A percentile compares a stretch with the other conserved stretches of the same genome.
Evolutionary conservation across 345 rosid genomes (phyloP).

Genomic region (Noccaea bulbosa): DNA sequence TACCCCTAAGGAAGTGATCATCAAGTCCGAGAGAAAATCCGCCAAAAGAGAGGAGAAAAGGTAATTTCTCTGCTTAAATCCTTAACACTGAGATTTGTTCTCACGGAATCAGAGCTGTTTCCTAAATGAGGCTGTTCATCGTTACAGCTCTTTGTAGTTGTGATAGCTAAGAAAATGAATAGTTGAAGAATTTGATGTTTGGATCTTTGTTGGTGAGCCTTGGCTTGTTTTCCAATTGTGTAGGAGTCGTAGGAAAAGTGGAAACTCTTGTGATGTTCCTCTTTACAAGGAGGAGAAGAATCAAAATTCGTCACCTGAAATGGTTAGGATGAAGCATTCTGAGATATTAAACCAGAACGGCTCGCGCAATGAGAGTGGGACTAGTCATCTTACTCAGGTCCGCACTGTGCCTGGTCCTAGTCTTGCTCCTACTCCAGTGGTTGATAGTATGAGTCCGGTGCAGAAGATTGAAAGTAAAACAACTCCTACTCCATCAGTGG

Average conservation of each 20-base stretch:
- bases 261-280: constrained; percentile 38
- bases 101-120: too few relatives aligned
- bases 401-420: constrained; percentile 26
- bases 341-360: constrained; percentile 52
- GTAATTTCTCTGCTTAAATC: constrained; percentile 33
- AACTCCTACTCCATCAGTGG: constrained; percentile 35
- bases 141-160: background rate
- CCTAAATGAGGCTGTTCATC: too few relatives aligned
- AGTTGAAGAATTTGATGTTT: constrained; percentile 30
- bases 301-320: constrained; percentile 46
- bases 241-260: constrained; percentile 42
- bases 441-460: constrained; percentile 16
- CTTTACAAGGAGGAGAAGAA: constrained; percentile 31
- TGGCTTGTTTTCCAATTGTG: constrained; percentile 27
- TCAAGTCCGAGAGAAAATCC: constrained; percentile 47
- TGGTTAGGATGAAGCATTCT: constrained; percentile 59
- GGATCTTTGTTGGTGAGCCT: constrained; percentile 16
- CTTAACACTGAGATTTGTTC: too few relatives aligned
- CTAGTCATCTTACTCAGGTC: constrained; percentile 52
- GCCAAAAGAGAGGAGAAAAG: constrained; percentile 18
- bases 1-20: constrained; percentile 60
- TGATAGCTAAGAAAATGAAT: constrained; percentile 13
- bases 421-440: constrained; percentile 2
- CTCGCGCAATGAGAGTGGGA: constrained; percentile 49
- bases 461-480: constrained; percentile 35